phyloP scores from a whole-genome alignment of 225 moss, liverwort and hornwort species.

The Rhytidiadelphus loreus region DNA sequence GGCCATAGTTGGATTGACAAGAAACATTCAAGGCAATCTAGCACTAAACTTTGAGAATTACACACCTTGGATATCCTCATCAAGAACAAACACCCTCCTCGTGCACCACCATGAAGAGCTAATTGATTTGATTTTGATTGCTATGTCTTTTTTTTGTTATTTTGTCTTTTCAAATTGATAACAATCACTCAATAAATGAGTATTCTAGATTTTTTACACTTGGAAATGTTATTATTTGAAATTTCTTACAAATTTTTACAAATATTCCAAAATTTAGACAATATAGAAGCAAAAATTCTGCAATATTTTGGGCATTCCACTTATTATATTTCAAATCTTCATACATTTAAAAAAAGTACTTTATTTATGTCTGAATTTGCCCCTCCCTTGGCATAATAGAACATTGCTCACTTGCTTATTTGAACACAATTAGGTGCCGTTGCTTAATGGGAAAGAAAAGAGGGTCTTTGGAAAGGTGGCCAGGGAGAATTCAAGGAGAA shows the following conservation, averaged over 20 bases:
- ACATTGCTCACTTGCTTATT: not conserved
- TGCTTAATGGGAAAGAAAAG: not conserved
- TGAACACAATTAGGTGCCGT: not conserved
- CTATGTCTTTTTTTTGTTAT: not conserved
- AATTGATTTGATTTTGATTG: not conserved
- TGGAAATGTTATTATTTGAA: not conserved
- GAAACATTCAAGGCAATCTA: too few relatives aligned
- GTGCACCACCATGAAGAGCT: too few relatives aligned
- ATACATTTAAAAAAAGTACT: not conserved
- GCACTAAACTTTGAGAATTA: too few relatives aligned
- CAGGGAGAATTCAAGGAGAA: not conserved
- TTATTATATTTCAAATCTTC: not conserved
- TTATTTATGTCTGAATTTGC: not conserved
- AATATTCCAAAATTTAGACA: not conserved
- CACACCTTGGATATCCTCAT: too few relatives aligned
- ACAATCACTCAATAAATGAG: not conserved
- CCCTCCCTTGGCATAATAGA: too few relatives aligned
- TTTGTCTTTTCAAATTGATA: not conserved
- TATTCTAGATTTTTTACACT: not conserved
- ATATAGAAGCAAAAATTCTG: rapidly evolving
- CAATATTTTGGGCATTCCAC: not conserved
- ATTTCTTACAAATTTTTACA: not conserved
- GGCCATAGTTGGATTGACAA: too few relatives aligned
- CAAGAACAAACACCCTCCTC: too few relatives aligned
- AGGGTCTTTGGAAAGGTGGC: not conserved